Evolutionary conservation across 208 protist genomes (phyloP).

Genomic region (Phytomonas francai): DNA sequence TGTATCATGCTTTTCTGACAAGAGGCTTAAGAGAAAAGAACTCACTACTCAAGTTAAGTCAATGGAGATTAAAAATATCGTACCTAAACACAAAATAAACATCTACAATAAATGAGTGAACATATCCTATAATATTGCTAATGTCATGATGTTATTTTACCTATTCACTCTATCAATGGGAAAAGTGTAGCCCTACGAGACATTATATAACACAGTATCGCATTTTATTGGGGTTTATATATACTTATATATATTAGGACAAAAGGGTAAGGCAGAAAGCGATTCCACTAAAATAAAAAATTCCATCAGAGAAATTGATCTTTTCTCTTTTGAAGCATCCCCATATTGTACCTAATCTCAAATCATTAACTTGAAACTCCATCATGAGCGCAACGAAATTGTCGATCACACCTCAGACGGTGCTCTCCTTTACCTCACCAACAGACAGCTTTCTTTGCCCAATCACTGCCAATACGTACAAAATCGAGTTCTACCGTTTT

Average conservation of each 20-base stretch:
- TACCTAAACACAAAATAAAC: conserved; percentile 1
- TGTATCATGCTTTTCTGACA: background rate
- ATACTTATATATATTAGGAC: conserved; percentile 6
- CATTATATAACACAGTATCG: background rate
- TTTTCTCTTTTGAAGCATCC: background rate
- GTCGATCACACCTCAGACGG: conserved; percentile 57
- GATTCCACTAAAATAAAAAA: background rate
- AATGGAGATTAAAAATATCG: background rate
- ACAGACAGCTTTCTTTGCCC: conserved; percentile 89
- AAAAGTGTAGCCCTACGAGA: background rate
- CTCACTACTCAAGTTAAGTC: background rate
- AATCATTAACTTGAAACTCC: background rate
- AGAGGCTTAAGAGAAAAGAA: background rate
- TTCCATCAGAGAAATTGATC: background rate
- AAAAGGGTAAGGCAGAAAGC: background rate
- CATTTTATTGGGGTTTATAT: background rate
- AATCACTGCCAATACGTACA: conserved; percentile 86
- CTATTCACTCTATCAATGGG: background rate
- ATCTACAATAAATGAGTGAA: background rate
- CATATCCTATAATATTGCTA: background rate
- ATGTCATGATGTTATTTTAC: background rate
- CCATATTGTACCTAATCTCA: background rate
- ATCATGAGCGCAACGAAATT: background rate
- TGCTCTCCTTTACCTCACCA: conserved; percentile 50
- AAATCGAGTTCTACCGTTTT: conserved; percentile 93